Percentiles rank a stretch among this genome's conserved stretches.
Evolutionary conservation across 2,329 filamentous ascomycete genomes (phyloP).

Genomic region (Teratosphaeria pseudoeucalypti): DNA sequence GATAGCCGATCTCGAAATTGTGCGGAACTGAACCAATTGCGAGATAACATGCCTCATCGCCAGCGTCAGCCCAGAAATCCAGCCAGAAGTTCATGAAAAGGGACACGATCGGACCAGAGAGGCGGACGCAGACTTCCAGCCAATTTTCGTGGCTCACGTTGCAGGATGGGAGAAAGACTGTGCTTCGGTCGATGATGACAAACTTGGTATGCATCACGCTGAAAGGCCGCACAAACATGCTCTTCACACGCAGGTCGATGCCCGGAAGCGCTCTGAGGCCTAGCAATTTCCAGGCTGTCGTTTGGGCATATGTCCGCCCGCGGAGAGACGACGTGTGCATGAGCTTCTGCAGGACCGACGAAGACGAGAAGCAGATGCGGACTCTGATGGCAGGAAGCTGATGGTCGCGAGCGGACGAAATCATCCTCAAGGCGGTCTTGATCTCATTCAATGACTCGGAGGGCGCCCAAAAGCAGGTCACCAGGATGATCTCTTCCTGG

Average conservation of each 20-base stretch:
- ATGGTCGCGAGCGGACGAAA: conserved; percentile 41
- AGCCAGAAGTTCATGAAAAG: conserved; percentile 58
- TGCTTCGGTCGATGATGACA: conserved; percentile 57
- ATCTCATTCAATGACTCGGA: conserved; percentile 53
- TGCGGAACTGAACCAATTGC: neutral
- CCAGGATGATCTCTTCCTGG: conserved; percentile 57
- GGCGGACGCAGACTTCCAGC: conserved; percentile 66
- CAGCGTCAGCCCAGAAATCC: conserved; percentile 51
- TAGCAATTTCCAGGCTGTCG: conserved; percentile 54
- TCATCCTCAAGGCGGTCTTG: conserved; percentile 44
- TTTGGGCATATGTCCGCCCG: conserved; percentile 52
- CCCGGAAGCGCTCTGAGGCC: conserved; percentile 42
- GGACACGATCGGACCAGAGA: conserved; percentile 51
- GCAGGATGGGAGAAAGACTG: conserved; percentile 64
- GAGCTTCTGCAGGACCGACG: conserved; percentile 62
- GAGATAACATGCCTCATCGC: conserved; percentile 2
- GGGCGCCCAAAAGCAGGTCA: conserved; percentile 73
- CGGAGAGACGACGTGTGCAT: conserved; percentile 55
- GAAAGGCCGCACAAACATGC: conserved; percentile 67
- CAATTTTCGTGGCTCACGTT: conserved; percentile 84
- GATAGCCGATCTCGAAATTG: neutral
- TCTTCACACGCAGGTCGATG: conserved; percentile 62
- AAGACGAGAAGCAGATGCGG: conserved; percentile 66
- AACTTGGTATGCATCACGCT: conserved; percentile 88
- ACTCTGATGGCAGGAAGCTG: conserved; percentile 43